phyloP scores from a whole-genome alignment of 176 grass and related monocot species.

The Guadua angustifolia region DNA sequence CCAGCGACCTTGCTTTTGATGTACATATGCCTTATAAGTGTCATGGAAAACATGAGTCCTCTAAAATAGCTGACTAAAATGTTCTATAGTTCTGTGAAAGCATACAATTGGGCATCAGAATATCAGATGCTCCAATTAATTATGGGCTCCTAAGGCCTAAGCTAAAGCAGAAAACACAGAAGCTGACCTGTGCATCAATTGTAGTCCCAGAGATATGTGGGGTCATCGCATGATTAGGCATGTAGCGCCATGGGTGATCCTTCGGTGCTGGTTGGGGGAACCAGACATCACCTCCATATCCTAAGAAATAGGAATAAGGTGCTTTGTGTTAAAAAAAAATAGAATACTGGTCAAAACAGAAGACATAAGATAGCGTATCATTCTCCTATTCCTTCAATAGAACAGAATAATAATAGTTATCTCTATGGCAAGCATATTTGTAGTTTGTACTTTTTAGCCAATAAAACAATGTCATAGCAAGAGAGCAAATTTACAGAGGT shows the following conservation, averaged over 20 bases:
- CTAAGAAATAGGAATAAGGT: conserved; percentile 36
- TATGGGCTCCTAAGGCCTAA: background rate
- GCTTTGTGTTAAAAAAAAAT: conserved; percentile 11
- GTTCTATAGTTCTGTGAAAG: background rate
- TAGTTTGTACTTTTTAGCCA: background rate
- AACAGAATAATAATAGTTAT: background rate
- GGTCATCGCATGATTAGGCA: conserved; percentile 97
- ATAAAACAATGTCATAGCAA: conserved; percentile 13
- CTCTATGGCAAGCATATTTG: background rate
- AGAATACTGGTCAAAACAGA: background rate
- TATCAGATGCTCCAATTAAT: background rate
- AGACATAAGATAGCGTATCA: background rate
- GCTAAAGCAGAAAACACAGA: conserved; percentile 6
- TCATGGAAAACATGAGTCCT: background rate
- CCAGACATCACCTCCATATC: conserved; percentile 92
- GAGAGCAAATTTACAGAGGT: background rate
- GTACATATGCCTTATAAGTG: background rate
- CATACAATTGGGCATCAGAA: background rate
- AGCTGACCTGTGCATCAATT: conserved; percentile 69
- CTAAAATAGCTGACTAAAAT: background rate
- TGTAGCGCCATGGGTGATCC: conserved; percentile 81
- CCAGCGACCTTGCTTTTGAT: background rate
- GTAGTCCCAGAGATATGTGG: conserved; percentile 81
- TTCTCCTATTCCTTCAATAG: conserved; percentile 3
- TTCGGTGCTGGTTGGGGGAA: conserved; percentile 77